Base-by-base conservation (phyloP, 352 stramenopile species). In the Globisporangium irregulare region DNA sequence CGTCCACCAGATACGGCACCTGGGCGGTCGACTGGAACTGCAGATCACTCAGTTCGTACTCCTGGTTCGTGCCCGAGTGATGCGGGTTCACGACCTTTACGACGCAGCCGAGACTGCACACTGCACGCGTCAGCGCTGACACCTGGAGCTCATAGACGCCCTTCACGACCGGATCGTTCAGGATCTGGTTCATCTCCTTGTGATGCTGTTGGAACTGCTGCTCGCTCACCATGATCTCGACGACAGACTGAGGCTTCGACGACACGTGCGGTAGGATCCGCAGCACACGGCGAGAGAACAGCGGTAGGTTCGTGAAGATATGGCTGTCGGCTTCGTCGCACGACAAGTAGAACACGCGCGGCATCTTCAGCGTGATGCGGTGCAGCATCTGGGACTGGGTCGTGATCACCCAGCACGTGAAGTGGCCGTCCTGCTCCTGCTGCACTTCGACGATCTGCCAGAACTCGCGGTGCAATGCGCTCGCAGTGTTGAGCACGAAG, bases 401-500 rank as follows among this genome's bases (percentile, higher is more conserved):
- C 27, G 97, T 97, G 72, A 99, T 90, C n/a, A 98, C 93, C 91
- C 95, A 99, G n/a, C 98, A 86, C 27, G 92, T 90, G 64, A 99
- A 98, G 14, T 91, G 82, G 36, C 97, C 96, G 50, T 76, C 75
- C 54, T 80, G 73, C n/a, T 93, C 85, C 53, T 84, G 83, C 64
- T 90, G 81, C 62, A 94, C 86, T 67, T 94, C 86, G 51, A 94
- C 77, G 68, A 94, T 87, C 54, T 94, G 84, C 86, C 86, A 94
- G 29, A 82, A 78, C 53, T 94, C 82, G 5, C 80, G 75, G 10
- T 89, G 76, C 32, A 94, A 59, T 6, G 83, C 67, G 59, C 72
- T 82, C 1, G 72, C 75, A 24, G 83, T 84, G 69, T 91, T 78
- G 41, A 87, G 81, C 25, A 93, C 81, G 53, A 93, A 93, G 34